Evolutionary conservation across 305 asterid genomes (phyloP), one percentile per base, ranked within the genome.

Genomic region (Coffea humblotiana): DNA sequence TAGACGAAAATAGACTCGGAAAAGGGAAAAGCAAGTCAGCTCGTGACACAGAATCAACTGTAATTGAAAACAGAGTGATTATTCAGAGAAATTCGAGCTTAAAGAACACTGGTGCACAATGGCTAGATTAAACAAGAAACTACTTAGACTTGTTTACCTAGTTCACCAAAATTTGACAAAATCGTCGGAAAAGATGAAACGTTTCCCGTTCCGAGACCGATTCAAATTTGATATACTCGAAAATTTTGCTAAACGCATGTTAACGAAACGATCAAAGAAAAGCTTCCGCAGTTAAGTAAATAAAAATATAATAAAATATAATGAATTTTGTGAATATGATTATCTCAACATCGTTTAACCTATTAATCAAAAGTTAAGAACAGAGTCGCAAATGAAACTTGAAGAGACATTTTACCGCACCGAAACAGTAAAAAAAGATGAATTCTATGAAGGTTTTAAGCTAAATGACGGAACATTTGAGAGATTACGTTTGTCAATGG

Each of bases 401-500:
- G 43, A 29, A 23, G 66, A 21, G 3, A 32, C n/a, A 29, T 11
- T 58, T 66, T 6, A 5, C 43, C 43, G 6, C 43, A 40, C 13
- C 25, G 66, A 72, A 51, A 21, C 10, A 32, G 18, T 14, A 72
- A 45, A 60, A 23, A 29, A 32, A 32, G 32, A 32, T 32, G 32
- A 32, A 32, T 32, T 32, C 32, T 32, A 32, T 32, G 32, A 32
- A 32, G 32, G 32, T 32, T 32, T 32, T 32, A 32, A 23, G 45
- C 14, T 37, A 58, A 60, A 52, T 13, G 6, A 49, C 3, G 29
- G n/a, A 15, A 25, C 45, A 13, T 23, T 32, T 45, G 15, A 51
- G 64, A 10, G 8, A 4, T 9, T 86, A 95, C 97, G 82, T 83
- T 93, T 95, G 84, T 95, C 99, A 32, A 93, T 95, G n/a, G 97